phyloP scores from a whole-genome alignment of 768 basidiomycete species.

The Phaffia tasmanica region DNA sequence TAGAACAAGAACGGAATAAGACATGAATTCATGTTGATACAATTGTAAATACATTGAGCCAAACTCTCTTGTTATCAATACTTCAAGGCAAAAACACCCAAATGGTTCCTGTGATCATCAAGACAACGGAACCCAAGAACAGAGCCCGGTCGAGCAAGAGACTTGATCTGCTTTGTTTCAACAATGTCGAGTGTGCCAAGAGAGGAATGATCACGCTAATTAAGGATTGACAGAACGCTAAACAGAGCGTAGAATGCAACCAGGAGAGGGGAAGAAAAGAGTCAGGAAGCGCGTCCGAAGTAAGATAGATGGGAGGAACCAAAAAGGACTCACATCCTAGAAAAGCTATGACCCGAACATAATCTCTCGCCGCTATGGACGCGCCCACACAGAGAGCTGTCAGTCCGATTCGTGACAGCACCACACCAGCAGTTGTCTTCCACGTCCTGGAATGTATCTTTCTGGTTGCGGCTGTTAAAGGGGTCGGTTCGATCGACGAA shows the following conservation, averaged over 20 bases:
- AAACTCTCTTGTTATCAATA: no score
- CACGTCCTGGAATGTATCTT: constrained; percentile 31
- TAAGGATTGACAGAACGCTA: not conserved
- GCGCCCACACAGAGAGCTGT: constrained; percentile 53
- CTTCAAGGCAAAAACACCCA: no score
- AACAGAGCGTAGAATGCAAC: not conserved
- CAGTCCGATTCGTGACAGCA: constrained; percentile 51
- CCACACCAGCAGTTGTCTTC: constrained; percentile 23
- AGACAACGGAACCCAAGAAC: no score
- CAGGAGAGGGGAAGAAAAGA: not conserved
- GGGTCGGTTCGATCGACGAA: constrained; percentile 4
- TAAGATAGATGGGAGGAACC: no score
- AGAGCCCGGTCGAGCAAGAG: no score
- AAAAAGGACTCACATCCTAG: constrained; percentile 44
- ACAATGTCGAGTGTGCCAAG: no score
- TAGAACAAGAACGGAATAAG: no score
- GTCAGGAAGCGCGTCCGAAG: not conserved
- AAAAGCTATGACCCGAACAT: constrained; percentile 56
- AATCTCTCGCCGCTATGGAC: constrained; percentile 45
- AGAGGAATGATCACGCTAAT: constrained; percentile 14
- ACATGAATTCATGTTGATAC: no score
- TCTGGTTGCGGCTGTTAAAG: constrained; percentile 28
- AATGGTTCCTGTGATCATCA: no score
- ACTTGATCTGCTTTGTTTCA: no score
- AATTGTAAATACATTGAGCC: no score